A percentile compares a stretch with the other conserved stretches of the same genome.
phyloP scores from a whole-genome alignment of 1,284 basidiomycete species.

The Ustilago hordei region DNA sequence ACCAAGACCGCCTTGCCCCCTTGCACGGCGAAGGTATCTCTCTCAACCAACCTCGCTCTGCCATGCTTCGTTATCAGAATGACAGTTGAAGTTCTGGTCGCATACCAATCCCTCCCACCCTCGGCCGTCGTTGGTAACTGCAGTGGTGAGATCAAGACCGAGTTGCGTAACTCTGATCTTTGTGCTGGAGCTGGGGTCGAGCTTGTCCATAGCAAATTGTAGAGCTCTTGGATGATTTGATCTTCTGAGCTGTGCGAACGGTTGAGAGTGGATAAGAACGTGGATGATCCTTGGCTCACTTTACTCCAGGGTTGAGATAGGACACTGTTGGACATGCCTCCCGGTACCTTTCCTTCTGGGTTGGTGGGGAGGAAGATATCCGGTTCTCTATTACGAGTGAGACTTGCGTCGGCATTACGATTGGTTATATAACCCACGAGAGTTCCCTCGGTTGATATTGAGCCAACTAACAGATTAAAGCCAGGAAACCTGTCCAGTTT shows the following conservation, averaged over 20 bases:
- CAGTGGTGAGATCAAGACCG: slow-evolving; percentile 47
- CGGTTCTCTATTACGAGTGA: neutral
- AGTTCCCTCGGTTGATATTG: neutral
- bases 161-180: slow-evolving; percentile 31
- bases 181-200: slow-evolving; percentile 18
- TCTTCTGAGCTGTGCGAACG: slow-evolving; percentile 4
- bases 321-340: slow-evolving; percentile 43
- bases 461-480: slow-evolving; percentile 58
- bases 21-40: slow-evolving; percentile 36
- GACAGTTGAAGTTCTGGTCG: slow-evolving; percentile 48
- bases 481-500: slow-evolving; percentile 46
- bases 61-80: slow-evolving; percentile 33
- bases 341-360: neutral
- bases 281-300: slow-evolving; percentile 20
- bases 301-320: slow-evolving; percentile 43
- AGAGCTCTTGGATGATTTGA: slow-evolving; percentile 26
- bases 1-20: slow-evolving; percentile 6
- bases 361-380: slow-evolving; percentile 15
- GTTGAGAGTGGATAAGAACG: slow-evolving; percentile 13
- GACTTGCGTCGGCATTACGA: slow-evolving; percentile 21
- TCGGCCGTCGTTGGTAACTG: slow-evolving; percentile 3
- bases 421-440: slow-evolving; percentile 45
- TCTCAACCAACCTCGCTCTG: slow-evolving; percentile 32
- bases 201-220: slow-evolving; percentile 37
- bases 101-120: slow-evolving; percentile 40